phyloP scores from a whole-genome alignment of 2,329 filamentous ascomycete genomes.

The Cercospora berteroae region DNA sequence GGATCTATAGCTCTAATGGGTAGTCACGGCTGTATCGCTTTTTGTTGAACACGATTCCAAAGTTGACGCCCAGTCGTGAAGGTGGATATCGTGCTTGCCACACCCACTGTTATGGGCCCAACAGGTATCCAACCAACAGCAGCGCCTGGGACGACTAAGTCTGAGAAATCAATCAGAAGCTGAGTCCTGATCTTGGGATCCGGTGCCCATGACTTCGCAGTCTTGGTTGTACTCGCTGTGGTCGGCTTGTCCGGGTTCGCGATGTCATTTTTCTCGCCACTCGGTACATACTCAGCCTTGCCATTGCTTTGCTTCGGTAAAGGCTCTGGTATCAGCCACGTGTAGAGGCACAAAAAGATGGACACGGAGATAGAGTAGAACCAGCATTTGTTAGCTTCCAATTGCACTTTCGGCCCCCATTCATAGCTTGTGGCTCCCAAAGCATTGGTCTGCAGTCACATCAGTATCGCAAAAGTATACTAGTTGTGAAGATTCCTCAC shows the following conservation, averaged over 20 bases:
- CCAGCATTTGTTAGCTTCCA: constrained; percentile 69
- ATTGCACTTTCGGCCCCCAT: constrained; percentile 49
- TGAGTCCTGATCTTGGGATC: constrained; percentile 38
- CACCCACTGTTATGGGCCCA: constrained; percentile 53
- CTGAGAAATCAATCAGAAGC: constrained; percentile 58
- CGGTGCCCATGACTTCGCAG: neutral
- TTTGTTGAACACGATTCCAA: constrained; percentile 48
- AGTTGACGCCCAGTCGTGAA: constrained; percentile 59
- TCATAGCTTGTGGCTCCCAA: constrained; percentile 51
- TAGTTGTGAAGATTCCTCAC: constrained; percentile 33
- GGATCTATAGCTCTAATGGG: neutral
- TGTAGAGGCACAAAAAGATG: constrained; percentile 46
- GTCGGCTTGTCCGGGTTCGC: neutral
- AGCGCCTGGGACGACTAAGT: constrained; percentile 61
- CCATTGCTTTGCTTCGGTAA: neutral
- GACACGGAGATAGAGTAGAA: constrained; percentile 59
- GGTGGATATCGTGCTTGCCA: constrained; percentile 62
- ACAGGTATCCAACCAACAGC: constrained; percentile 61
- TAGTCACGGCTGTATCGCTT: constrained; percentile 2
- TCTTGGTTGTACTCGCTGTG: neutral
- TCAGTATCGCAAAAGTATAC: neutral
- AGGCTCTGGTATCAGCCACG: neutral
- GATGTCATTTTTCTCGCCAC: neutral
- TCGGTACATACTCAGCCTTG: neutral
- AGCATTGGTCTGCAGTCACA: constrained; percentile 38